A percentile compares a stretch with the other conserved stretches of the same genome.
Conservation (phyloP, 305 asterid genomes). For the Fraxinus greggii region DNA sequence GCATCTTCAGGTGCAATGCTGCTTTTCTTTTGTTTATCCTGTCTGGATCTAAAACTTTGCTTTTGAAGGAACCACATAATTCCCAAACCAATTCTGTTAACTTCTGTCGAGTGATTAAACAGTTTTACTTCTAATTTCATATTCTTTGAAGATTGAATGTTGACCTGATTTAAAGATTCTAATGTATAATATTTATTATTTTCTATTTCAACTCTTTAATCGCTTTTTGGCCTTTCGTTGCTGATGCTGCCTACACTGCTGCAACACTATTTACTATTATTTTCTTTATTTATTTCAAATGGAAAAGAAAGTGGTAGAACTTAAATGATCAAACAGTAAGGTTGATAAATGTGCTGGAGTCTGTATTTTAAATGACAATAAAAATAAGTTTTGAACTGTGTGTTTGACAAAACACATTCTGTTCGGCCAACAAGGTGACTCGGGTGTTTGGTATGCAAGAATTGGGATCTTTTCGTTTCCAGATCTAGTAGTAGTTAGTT, state of each 20-base stretch:
- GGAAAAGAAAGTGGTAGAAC: background rate
- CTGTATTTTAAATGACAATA: background rate
- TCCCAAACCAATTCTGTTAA: constrained; percentile 1
- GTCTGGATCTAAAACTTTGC: constrained; percentile 13
- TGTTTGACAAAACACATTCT: background rate
- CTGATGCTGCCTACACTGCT: background rate
- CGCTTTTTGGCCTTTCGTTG: constrained; percentile 2
- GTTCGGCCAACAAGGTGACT: background rate
- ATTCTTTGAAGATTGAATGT: background rate
- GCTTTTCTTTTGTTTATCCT: constrained; percentile 15
- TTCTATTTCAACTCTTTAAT: background rate
- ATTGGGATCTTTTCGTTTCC: background rate
- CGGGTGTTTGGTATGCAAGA: background rate
- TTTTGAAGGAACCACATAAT: constrained; percentile 3
- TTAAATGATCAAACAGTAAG: background rate
- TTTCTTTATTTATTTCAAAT: background rate
- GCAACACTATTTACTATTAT: background rate
- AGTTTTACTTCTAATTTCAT: background rate
- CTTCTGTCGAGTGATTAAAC: background rate
- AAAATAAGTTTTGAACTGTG: background rate
- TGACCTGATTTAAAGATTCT: background rate
- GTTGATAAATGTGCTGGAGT: background rate
- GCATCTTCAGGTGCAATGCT: constrained; percentile 21
- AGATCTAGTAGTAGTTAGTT: background rate
- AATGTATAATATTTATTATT: background rate